Conservation (phyloP, 768 basidiomycete genomes). For the Collybiopsis luxurians region DNA sequence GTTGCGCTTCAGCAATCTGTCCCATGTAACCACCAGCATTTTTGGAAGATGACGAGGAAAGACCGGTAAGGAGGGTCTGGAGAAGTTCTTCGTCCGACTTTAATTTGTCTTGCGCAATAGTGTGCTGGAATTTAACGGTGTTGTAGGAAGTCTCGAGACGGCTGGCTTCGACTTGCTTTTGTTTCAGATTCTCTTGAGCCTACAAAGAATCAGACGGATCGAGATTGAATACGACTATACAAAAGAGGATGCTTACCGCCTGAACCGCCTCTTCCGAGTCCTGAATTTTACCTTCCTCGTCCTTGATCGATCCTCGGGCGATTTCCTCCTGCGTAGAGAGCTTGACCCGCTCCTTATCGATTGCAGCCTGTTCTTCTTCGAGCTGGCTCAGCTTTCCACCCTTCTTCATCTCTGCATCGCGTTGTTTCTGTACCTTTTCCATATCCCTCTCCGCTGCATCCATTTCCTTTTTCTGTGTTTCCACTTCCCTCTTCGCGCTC, state of each 20-base stretch:
- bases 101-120: conserved; percentile 55
- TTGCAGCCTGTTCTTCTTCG: conserved; percentile 72
- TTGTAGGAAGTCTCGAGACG: conserved; percentile 52
- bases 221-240: background rate
- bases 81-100: conserved; percentile 86
- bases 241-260: conserved; percentile 44
- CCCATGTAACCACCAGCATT: conserved; percentile 91
- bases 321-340: conserved; percentile 84
- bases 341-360: conserved; percentile 81
- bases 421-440: conserved; percentile 52
- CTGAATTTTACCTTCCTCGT: conserved; percentile 66
- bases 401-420: conserved; percentile 88
- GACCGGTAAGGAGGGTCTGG: conserved; percentile 90
- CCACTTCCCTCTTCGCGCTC: conserved; percentile 41
- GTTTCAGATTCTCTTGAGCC: conserved; percentile 29
- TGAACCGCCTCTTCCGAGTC: conserved; percentile 53
- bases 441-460: conserved; percentile 67
- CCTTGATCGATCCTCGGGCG: conserved; percentile 67
- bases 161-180: conserved; percentile 60
- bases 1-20: conserved; percentile 84
- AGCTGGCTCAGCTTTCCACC: conserved; percentile 89
- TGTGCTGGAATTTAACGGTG: conserved; percentile 68
- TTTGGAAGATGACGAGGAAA: conserved; percentile 48
- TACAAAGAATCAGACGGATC: background rate
- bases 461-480: conserved; percentile 50